Base-by-base conservation (phyloP, 2,329 filamentous ascomycete species). In the Dichotomopilus funicola region DNA sequence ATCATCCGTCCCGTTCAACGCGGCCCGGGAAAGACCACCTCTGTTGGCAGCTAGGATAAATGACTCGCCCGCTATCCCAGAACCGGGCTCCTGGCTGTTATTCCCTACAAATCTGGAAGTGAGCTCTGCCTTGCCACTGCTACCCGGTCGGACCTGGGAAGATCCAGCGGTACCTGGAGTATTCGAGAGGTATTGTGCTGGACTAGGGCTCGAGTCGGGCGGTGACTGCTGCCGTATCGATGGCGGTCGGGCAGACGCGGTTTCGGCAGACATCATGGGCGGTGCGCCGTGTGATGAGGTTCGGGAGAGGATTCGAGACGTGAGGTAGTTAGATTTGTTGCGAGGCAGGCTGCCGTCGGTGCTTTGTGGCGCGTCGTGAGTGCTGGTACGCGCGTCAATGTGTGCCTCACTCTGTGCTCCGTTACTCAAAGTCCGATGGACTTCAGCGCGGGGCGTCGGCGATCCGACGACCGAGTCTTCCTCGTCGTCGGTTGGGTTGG, bases 251-350 rank as follows among this genome's bases (percentile, higher is more conserved):
- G 78, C 80, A 1, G 76, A 78, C 8, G 76, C 79, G 2, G 76
- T 78, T 56, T 86, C 78, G 56, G 78, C 72, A 6, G 83, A 85
- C 78, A 87, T 86, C 66, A 84, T 78, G 41, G 83, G 84, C 38
- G 84, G 80, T 3, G 80, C 78, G 59, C 80, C 77, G 59, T 82
- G 76, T 6, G 83, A 83, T 0, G 82, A 78, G 8, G 77, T 82
- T 61, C 86, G 79, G 65, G 86, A 80, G 1, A 90, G 75, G 40
- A 89, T 70, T 56, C 84, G 78, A 35, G 85, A 84, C 6, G 86
- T 88, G 51, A 88, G 78, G 58, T 85, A 81, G 38, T 76, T 73
- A 11, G 70, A 65, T 35, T 72, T 73, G 56, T 75, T 70, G 55
- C 71, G 73, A 41, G 74, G 51, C 62, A 64, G 59, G 37, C 59